phyloP scores from a whole-genome alignment of 108 stramenopile genomes.

The Fragilariopsis cylindrus region DNA sequence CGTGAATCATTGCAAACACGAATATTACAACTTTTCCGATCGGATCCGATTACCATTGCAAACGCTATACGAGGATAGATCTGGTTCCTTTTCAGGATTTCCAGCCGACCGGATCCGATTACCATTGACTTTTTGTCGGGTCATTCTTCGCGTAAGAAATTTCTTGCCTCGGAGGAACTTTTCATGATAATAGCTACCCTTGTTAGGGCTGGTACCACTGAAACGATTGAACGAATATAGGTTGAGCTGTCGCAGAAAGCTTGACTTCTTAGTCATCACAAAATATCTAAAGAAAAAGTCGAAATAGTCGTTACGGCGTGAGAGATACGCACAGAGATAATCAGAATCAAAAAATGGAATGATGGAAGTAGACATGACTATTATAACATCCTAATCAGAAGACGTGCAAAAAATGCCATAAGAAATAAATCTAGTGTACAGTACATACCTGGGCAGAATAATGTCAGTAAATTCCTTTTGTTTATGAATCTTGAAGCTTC shows the following conservation, averaged over 20 bases:
- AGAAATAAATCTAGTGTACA: slow-evolving; percentile 19
- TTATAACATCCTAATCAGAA: background rate
- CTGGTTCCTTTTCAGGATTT: slow-evolving; percentile 80
- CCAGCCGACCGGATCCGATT: slow-evolving; percentile 79
- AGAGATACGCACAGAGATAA: background rate
- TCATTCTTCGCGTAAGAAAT: slow-evolving; percentile 65
- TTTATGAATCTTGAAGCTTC: slow-evolving; percentile 71
- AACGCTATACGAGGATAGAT: slow-evolving; percentile 50
- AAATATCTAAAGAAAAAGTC: slow-evolving; percentile 45
- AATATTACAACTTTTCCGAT: background rate
- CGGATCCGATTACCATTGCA: slow-evolving; percentile 10
- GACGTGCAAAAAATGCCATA: background rate
- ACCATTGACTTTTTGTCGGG: slow-evolving; percentile 81
- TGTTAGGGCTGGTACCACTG: slow-evolving; percentile 58
- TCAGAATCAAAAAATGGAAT: background rate
- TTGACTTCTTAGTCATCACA: slow-evolving; percentile 82
- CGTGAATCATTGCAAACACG: too few relatives aligned
- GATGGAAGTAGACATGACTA: background rate
- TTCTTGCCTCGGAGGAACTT: slow-evolving; percentile 73
- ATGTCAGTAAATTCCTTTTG: slow-evolving; percentile 67
- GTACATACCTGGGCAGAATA: slow-evolving; percentile 76
- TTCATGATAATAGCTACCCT: slow-evolving; percentile 81
- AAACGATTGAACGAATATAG: slow-evolving; percentile 81
- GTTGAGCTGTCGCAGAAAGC: slow-evolving; percentile 87
- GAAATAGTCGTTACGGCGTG: too few relatives aligned